Base-by-base conservation (phyloP, 1,284 basidiomycete genomes). In the Entoloma clypeatum region DNA sequence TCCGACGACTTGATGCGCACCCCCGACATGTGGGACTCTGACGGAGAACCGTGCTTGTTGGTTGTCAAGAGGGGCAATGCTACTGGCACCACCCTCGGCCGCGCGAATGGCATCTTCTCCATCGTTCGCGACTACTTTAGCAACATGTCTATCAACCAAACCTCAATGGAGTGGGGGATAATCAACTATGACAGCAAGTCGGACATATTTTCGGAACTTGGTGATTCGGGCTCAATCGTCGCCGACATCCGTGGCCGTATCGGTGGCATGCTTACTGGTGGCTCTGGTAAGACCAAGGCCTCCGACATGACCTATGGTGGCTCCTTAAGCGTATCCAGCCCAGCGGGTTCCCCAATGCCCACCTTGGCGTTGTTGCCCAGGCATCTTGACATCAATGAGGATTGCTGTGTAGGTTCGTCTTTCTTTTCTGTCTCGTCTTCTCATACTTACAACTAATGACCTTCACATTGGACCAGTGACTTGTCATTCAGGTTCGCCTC, bases 71-170 rank as follows among this genome's bases (percentile, higher is more conserved):
- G 45, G 31, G 64, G 64, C 37, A 48, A 33, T 39, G 45, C 56
- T 48, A 65, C 64, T 21, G 58, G 52, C 46, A 42, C 52, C 36
- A 67, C 65, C 39, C 36, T 67, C 27, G 64, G 65, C 47, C 58
- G 56, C 29, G 56, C 55, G 10, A 65, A 51, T 36, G 58, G 54
- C 43, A 31, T 64, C 52, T 48, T 49, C 31, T 64, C 62, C 34
- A 50, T 53, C 49, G 50, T 53, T 39, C 58, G 60, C 25, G 41
- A 53, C 24, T 50, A 46, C 44, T 43, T 37, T 19, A 32, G 29
- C 29, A 47, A 60, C 42, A 50, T n/a, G n/a, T n/a, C 55, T 36
- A 36, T 36, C 24, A 17, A 53, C 40, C 41, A 55, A 32, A 58
- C 52, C 19, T 65, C 64, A 11, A 62, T 49, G 52, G 64, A 63